phyloP scores from a whole-genome alignment of 176 grass and related monocot species.

The Oryza glumipatula region DNA sequence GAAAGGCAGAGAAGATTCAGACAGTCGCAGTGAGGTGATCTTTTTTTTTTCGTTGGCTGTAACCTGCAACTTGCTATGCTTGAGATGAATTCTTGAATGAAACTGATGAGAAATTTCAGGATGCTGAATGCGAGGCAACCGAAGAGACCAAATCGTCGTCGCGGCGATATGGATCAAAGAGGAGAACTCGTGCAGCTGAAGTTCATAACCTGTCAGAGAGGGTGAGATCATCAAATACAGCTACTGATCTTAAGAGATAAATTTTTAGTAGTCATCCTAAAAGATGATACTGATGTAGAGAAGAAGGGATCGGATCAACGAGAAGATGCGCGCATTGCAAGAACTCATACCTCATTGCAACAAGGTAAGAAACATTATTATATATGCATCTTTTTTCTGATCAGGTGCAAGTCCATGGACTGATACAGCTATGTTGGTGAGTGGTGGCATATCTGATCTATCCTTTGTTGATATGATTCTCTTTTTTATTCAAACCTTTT shows the following conservation, averaged over 20 bases:
- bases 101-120: conserved; percentile 59
- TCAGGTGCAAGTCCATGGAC: conserved; percentile 3
- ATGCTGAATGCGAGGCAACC: conserved; percentile 57
- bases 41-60: no score
- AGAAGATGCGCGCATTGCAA: conserved; percentile 85
- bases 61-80: neutral
- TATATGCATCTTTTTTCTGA: conserved; percentile 9
- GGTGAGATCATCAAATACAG: conserved; percentile 64
- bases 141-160: conserved; percentile 49
- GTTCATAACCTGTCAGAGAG: conserved; percentile 97
- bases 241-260: neutral
- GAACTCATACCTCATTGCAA: conserved; percentile 93
- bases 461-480: neutral
- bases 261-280: neutral
- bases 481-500: neutral
- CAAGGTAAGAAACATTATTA: conserved; percentile 60
- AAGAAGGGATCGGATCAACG: conserved; percentile 95
- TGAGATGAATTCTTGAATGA: neutral
- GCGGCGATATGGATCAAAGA: conserved; percentile 49
- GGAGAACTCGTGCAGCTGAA: conserved; percentile 78
- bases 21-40: conserved; percentile 68
- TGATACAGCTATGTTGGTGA: conserved; percentile 33
- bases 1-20: conserved; percentile 54
- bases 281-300: conserved; percentile 54
- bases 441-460: neutral